phyloP scores from a whole-genome alignment of 1,284 basidiomycete genomes.

The Malassezia yamatoensis region DNA sequence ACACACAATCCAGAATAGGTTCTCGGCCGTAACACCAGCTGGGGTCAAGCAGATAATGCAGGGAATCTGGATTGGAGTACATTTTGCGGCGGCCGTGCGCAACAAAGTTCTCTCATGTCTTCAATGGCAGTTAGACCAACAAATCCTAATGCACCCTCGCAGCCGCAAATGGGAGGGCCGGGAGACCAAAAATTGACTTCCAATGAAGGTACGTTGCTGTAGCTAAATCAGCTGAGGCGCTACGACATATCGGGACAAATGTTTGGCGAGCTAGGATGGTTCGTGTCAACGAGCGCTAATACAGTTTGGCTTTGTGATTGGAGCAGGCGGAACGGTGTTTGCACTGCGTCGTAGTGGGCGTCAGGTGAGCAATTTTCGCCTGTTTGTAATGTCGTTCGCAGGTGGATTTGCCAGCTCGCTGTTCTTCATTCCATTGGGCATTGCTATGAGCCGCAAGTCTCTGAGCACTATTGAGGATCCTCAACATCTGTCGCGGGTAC shows the following conservation, averaged over 20 bases:
- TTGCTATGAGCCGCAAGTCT: constrained; percentile 8
- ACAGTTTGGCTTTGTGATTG: constrained; percentile 12
- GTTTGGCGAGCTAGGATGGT: constrained; percentile 13
- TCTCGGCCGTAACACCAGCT: too few species aligned
- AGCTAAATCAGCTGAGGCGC: constrained; percentile 7
- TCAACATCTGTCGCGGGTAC: constrained; percentile 7
- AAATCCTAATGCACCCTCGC: too few species aligned
- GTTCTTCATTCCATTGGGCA: constrained; percentile 9
- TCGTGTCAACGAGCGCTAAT: neutral
- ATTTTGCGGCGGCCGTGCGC: neutral
- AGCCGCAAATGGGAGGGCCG: neutral
- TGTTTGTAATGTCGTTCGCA: constrained; percentile 2
- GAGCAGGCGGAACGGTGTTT: constrained; percentile 1
- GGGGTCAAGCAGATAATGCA: too few species aligned
- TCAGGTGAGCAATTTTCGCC: neutral
- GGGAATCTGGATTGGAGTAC: too few species aligned
- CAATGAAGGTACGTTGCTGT: constrained; percentile 7
- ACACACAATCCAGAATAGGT: too few species aligned
- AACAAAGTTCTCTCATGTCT: neutral
- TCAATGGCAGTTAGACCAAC: neutral
- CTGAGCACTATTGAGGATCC: constrained; percentile 14
- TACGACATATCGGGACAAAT: constrained; percentile 12
- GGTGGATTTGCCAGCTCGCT: constrained; percentile 16
- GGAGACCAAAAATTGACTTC: constrained; percentile 8
- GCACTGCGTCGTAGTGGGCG: neutral